These are phyloP conservation scores for Phaeosphaeriaceae sp. DNA, from an alignment of 2,329 filamentous ascomycete species.

Conservation along the genomic window DNA sequence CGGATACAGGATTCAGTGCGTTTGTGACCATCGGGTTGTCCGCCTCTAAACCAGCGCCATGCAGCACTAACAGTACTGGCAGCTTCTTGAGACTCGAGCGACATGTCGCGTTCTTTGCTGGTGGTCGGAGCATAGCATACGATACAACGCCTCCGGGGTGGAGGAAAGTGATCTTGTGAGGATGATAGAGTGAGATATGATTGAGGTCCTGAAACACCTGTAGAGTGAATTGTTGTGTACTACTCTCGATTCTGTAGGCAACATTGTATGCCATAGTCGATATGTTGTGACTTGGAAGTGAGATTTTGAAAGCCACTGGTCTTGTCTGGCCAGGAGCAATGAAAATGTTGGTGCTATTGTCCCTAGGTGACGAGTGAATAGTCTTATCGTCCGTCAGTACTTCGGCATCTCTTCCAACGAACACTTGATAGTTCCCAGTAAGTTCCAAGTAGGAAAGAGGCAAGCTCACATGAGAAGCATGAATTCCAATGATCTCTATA, in stretches of 20 bases:
- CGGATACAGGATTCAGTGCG: slow-evolving; percentile 57
- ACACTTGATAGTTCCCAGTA: slow-evolving; percentile 12
- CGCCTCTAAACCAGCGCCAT: slow-evolving; percentile 64
- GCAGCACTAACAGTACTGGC: slow-evolving; percentile 60
- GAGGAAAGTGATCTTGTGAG: slow-evolving; percentile 62
- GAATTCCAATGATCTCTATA: slow-evolving; percentile 45
- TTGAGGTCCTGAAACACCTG: slow-evolving; percentile 35
- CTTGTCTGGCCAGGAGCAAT: slow-evolving; percentile 51
- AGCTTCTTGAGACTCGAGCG: slow-evolving; percentile 29
- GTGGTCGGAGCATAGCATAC: slow-evolving; percentile 64
- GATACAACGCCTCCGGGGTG: slow-evolving; percentile 62
- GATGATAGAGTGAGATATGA: slow-evolving; percentile 42
- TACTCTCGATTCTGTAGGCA: slow-evolving; percentile 28
- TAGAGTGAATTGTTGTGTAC: slow-evolving; percentile 19
- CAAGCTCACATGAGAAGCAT: slow-evolving; percentile 25
- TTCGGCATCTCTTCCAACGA: slow-evolving; percentile 15
- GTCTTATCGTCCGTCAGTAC: slow-evolving; percentile 20
- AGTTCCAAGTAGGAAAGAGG: slow-evolving; percentile 9
- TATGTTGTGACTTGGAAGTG: slow-evolving; percentile 24
- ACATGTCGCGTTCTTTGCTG: slow-evolving; percentile 51
- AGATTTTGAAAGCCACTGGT: slow-evolving; percentile 48
- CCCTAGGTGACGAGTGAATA: not conserved
- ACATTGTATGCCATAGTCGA: slow-evolving; percentile 35
- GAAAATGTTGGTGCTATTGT: slow-evolving; percentile 11
- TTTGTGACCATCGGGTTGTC: slow-evolving; percentile 55